Conservation (phyloP, 2,329 filamentous ascomycete genomes). For the Cercospora citrullina region DNA sequence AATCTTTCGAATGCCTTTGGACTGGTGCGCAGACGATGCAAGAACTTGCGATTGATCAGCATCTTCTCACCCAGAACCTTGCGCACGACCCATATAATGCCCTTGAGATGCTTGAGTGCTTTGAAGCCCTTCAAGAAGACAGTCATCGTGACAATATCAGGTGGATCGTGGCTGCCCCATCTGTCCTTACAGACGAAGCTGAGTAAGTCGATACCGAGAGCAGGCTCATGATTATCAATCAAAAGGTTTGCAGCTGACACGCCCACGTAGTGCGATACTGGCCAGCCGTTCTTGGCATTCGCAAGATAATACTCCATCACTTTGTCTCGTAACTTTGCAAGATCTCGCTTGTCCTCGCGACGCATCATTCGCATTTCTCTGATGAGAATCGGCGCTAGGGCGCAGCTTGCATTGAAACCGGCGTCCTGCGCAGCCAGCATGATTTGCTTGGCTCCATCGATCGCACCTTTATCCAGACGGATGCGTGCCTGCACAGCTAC, state of each 20-base stretch:
- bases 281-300: conserved; percentile 33
- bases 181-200: conserved; percentile 31
- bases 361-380: conserved; percentile 28
- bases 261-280: conserved; percentile 33
- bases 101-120: conserved; percentile 21
- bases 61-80: conserved; percentile 34
- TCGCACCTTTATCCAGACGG: conserved; percentile 27
- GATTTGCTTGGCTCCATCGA: conserved; percentile 25
- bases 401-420: conserved; percentile 35
- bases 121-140: conserved; percentile 37
- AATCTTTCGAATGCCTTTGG: conserved; percentile 3
- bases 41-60: conserved; percentile 33
- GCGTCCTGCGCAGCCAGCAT: conserved; percentile 32
- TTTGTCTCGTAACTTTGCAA: conserved; percentile 23
- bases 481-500: conserved; percentile 36
- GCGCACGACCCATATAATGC: conserved; percentile 34
- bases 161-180: conserved; percentile 25
- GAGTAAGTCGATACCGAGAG: conserved; percentile 35
- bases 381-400: conserved; percentile 33
- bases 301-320: conserved; percentile 36
- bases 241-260: conserved; percentile 36
- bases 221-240: conserved; percentile 29
- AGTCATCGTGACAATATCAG: conserved; percentile 37
- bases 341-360: conserved; percentile 16
- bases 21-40: conserved; percentile 10